phyloP scores from a whole-genome alignment of 257 asterid genomes.

The Plantago ovata region DNA sequence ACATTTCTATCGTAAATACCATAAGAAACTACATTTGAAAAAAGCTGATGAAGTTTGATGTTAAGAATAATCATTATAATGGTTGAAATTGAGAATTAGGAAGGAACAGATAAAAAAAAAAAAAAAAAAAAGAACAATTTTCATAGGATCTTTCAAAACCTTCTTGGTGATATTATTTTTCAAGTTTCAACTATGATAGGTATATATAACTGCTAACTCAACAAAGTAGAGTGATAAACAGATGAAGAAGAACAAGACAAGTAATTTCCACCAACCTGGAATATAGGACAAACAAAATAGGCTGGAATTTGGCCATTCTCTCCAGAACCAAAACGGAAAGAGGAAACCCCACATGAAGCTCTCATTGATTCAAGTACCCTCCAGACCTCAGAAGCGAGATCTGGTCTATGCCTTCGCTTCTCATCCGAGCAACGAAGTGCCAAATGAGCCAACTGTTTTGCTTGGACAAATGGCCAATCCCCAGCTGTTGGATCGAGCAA shows the following conservation, averaged over 20 bases:
- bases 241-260: not conserved
- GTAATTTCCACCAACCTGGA: constrained; percentile 58
- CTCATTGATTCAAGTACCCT: constrained; percentile 84
- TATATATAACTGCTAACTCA: too few relatives aligned
- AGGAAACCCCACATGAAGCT: constrained; percentile 60
- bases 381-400: constrained; percentile 74
- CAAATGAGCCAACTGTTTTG: constrained; percentile 83
- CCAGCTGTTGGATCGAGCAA: constrained; percentile 84
- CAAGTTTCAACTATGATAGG: too few relatives aligned
- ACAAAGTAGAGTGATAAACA: too few relatives aligned
- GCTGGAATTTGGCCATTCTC: constrained; percentile 52
- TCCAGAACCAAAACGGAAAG: constrained; percentile 40
- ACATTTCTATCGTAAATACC: too few relatives aligned
- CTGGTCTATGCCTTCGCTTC: constrained; percentile 56
- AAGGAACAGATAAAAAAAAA: not conserved
- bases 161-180: not conserved
- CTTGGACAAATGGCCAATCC: constrained; percentile 97
- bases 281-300: constrained; percentile 80
- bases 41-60: too few relatives aligned
- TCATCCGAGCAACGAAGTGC: constrained; percentile 61
- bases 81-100: not conserved
- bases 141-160: not conserved
- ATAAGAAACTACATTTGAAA: too few relatives aligned
- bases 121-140: not conserved
- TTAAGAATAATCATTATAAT: not conserved